phyloP scores from a whole-genome alignment of 2,329 filamentous ascomycete species.

The Venturia aucupariae region DNA sequence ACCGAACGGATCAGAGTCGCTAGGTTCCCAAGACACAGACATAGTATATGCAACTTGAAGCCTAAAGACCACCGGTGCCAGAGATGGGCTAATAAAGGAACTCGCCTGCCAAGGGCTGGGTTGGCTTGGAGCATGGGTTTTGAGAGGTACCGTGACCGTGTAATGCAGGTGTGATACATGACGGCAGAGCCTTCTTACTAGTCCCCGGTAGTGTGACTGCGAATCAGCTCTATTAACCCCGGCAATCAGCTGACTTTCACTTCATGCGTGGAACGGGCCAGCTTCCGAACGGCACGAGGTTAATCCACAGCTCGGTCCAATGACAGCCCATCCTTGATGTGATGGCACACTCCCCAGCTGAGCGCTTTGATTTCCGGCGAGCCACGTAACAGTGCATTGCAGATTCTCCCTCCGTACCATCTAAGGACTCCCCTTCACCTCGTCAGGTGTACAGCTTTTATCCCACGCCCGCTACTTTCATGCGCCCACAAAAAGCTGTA shows the following conservation, averaged over 20 bases:
- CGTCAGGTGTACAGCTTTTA: background rate
- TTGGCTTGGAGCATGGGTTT: background rate
- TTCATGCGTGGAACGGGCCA: background rate
- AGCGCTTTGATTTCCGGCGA: conserved; percentile 4
- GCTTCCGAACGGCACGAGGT: background rate
- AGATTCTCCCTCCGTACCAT: background rate
- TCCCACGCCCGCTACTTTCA: background rate
- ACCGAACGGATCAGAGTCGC: background rate
- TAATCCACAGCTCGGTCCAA: background rate
- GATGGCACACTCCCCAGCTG: background rate
- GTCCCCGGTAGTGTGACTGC: background rate
- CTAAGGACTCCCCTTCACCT: background rate
- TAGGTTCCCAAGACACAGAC: background rate
- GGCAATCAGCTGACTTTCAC: background rate
- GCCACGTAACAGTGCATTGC: conserved; percentile 7
- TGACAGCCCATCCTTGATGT: background rate
- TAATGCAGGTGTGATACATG: too few species aligned
- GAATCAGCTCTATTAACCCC: background rate
- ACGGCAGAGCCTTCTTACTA: background rate
- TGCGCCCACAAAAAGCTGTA: background rate
- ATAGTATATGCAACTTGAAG: background rate
- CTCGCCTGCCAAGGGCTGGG: background rate
- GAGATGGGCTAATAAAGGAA: background rate
- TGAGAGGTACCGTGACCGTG: too few species aligned
- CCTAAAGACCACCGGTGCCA: background rate